Base-by-base conservation (phyloP, 2,329 filamentous ascomycete genomes). In the Blastomyces emzantsi region DNA sequence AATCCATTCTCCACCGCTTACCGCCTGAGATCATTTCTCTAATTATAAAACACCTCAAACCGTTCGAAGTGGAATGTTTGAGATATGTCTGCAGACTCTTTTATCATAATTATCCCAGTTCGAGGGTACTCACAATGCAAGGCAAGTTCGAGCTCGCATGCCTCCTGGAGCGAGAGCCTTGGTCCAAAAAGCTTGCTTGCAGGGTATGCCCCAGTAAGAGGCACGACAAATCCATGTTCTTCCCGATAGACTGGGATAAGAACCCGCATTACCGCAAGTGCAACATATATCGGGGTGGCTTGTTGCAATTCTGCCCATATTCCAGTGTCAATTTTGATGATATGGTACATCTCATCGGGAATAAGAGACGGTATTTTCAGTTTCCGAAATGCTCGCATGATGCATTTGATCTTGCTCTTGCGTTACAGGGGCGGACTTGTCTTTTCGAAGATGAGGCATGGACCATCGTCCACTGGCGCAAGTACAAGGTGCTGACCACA, bases 11-110 rank as follows among this genome's bases (percentile, higher is more conserved):
- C 22, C 47, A 51, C 47, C 47, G 47, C n/a, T 28, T 51, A 3
- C 47, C 47, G 22, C 47, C 47, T 51, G 47, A 51, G 47, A 51
- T 51, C n/a, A 11, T 51, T 8, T 15, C 13, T 22, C 47, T 51
- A 5, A 11, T 51, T 25, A 28, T 28, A 28, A 13, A 28, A 33
- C 30, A 55, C 17, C 30, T 55, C 28, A 36, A 55, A 28, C 15
- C 28, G 28, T 55, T 33, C 30, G 52, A 55, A 55, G 28, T 55
- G 25, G 52, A 55, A n/a, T 55, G 52, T 36, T 28, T 55, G 15
- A 55, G 52, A 55, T 36, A 55, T 55, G 52, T 55, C 17, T 55
- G 52, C 28, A 28, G 52, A n/a, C n/a, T 55, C 1, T 55, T 55
- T 55, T 55, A 55, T n/a, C 52, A 55, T 11, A 55, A 55, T 17